These are phyloP conservation scores for Trichoderma reesei DNA, from an alignment of 495 filamentous ascomycete genomes.

Conservation along the genomic window DNA sequence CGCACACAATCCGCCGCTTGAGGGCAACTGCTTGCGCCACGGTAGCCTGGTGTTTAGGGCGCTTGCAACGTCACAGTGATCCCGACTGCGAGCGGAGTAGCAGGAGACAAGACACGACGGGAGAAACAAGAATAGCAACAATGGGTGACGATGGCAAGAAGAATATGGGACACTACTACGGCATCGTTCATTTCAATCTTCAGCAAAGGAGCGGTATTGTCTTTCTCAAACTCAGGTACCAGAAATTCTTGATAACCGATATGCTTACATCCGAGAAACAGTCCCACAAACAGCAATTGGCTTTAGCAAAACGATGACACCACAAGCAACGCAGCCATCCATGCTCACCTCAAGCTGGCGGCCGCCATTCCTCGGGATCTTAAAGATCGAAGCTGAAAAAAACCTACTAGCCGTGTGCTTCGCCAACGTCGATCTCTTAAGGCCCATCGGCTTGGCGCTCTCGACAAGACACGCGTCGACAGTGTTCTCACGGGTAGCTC, in stretches of 20 bases:
- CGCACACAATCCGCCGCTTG: not conserved
- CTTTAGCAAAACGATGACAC: not conserved
- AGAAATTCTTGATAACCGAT: not conserved
- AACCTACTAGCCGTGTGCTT: not conserved
- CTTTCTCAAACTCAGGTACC: not conserved
- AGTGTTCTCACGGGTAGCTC: not conserved
- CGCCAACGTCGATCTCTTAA: not conserved
- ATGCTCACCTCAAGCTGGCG: not conserved
- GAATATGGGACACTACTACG: no score
- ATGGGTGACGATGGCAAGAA: no score
- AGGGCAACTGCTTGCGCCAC: not conserved
- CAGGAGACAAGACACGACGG: not conserved
- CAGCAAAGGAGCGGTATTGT: not conserved
- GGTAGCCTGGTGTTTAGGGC: not conserved
- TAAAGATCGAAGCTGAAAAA: no score
- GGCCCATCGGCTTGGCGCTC: not conserved
- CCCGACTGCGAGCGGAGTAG: not conserved
- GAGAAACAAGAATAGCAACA: not conserved
- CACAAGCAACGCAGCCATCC: not conserved
- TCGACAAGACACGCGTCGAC: not conserved
- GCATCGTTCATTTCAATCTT: no score
- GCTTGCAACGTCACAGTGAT: not conserved
- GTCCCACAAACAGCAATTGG: not conserved
- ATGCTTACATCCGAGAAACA: not conserved
- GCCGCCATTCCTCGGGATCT: not conserved